Evolutionary conservation across 164 flowering plant species (phyloP).

Genomic region (Macadamia tetraphylla): DNA sequence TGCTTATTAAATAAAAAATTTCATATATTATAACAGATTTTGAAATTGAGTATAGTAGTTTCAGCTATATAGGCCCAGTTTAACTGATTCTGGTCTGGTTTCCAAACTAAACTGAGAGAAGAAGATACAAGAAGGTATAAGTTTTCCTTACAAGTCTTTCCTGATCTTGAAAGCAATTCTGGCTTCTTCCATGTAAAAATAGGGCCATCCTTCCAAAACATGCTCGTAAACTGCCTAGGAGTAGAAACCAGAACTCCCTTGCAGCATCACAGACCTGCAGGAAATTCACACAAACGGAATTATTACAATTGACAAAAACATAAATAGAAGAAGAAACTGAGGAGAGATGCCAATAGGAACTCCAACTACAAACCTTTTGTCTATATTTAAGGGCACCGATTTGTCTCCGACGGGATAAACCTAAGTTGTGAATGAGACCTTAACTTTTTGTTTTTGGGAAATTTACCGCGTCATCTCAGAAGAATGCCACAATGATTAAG

Average conservation of each 20-base stretch:
- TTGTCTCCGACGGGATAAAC: slow-evolving; percentile 13
- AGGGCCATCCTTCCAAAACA: slow-evolving; percentile 69
- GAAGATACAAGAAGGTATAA: no score
- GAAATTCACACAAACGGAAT: background rate
- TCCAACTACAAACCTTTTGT: slow-evolving; percentile 20
- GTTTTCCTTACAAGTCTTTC: slow-evolving; percentile 58
- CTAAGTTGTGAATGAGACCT: slow-evolving; percentile 30
- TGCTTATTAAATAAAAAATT: no score
- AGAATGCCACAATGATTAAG: no score
- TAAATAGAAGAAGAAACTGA: background rate
- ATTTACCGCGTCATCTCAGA: no score
- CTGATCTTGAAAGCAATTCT: slow-evolving; percentile 80
- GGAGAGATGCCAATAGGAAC: background rate
- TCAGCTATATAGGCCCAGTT: no score
- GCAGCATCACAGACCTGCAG: slow-evolving; percentile 67
- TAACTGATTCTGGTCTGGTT: no score
- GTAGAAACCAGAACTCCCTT: slow-evolving; percentile 80
- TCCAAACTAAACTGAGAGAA: no score
- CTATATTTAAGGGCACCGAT: slow-evolving; percentile 21
- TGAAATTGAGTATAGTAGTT: no score
- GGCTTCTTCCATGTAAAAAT: slow-evolving; percentile 45
- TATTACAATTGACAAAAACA: background rate
- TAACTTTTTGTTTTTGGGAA: no score
- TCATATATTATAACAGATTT: no score
- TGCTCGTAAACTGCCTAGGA: slow-evolving; percentile 85